Evolutionary conservation across 129 eudicot species (phyloP).

Genomic region (carrot (Daucus carota)): DH1_v3.0 NC_030382.2:44586501-44587000

Average conservation of each 20-base stretch:
- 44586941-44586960: not conserved
- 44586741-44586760: slow-evolving; percentile 40
- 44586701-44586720: slow-evolving; percentile 35
- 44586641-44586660: slow-evolving; percentile 40
- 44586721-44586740: slow-evolving; percentile 38
- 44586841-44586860: not conserved
- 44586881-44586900: not conserved
- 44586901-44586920: not conserved
- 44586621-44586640: slow-evolving; percentile 51
- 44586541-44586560: slow-evolving; percentile 43
- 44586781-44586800: not conserved
- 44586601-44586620: slow-evolving; percentile 36
- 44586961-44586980: not conserved
- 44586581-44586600: slow-evolving; percentile 37
- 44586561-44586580: slow-evolving; percentile 38
- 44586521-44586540: slow-evolving; percentile 36
- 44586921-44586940: not conserved
- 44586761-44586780: slow-evolving; percentile 49
- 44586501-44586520: not conserved
- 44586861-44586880: not conserved
- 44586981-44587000: not conserved
- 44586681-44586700: slow-evolving; percentile 32
- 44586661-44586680: slow-evolving; percentile 38
- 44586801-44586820: not conserved
- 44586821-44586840: not conserved